Evolutionary conservation across 2,329 filamentous ascomycete genomes (phyloP), one percentile per base, ranked within the genome.

Genomic region (Colletotrichum scovillei): DNA sequence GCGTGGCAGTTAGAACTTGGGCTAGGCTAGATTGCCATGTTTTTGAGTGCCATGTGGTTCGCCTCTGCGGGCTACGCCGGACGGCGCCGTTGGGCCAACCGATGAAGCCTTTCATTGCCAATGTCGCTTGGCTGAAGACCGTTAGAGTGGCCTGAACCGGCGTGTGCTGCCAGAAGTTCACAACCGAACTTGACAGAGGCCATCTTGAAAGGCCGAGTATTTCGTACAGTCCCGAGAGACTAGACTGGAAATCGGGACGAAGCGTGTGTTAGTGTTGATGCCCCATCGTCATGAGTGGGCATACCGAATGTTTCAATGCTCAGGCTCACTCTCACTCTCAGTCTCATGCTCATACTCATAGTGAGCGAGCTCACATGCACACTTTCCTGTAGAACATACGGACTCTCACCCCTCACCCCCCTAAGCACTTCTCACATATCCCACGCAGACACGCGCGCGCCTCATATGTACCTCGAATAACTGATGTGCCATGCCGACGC

Each of bases 41-140:
- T n/a, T 4, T 11, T 63, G 14, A 53, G 57, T 59, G 52, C 32
- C 38, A 12, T 11, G 63, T n/a, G 49, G 3, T 38, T 52, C 64
- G 56, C 24, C 19, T 46, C 42, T 60, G 68, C 63, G 53, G 67
- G 55, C 68, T 55, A 46, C 63, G 63, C 56, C 55, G 55, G 14
- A 62, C 24, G 28, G 64, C 35, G 58, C 38, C 24, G 58, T 38
- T 46, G 56, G 28, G 14, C 32, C 52, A 59, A 62, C 38, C 19
- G 9, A 35, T 19, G 11, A 9, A 24, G 46, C 49, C 22, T 16
- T 42, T 56, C 49, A 49, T 53, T 26, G 22, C 26, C 14, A 49
- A 56, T 42, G 63, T 56, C 32, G 52, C 49, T 65, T 65, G 63
- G 63, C 63, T 38, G n/a, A 53, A 49, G 30, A 12, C 55, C 16